Conservation (phyloP, 2,329 filamentous ascomycete species). For the Trichoderma polysporum region DNA sequence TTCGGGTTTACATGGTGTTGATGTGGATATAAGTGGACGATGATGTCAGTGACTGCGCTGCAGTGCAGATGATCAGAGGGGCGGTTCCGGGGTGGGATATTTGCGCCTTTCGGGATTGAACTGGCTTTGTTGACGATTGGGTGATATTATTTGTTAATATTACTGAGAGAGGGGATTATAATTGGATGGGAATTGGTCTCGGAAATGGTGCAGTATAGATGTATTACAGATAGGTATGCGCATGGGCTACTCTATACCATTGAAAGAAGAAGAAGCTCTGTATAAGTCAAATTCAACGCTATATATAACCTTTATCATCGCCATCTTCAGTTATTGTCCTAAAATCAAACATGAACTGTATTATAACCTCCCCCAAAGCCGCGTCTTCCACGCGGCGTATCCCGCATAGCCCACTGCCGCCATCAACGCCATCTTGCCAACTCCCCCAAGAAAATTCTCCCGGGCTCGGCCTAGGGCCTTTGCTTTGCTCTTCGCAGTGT, state of each 20-base stretch:
- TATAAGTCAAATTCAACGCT: neutral
- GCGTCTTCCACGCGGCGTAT: constrained; percentile 33
- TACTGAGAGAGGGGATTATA: too few relatives aligned
- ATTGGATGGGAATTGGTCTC: neutral
- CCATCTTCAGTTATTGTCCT: too few relatives aligned
- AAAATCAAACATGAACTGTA: neutral
- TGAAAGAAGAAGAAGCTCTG: neutral
- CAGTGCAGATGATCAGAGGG: neutral
- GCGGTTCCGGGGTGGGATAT: neutral
- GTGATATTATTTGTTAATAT: neutral
- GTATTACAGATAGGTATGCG: neutral
- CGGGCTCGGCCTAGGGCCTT: constrained; percentile 28
- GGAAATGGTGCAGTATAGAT: neutral
- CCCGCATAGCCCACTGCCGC: constrained; percentile 32
- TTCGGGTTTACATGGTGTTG: neutral
- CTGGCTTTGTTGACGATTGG: neutral
- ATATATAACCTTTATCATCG: neutral
- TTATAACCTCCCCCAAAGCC: constrained; percentile 26
- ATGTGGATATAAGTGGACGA: neutral
- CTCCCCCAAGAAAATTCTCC: constrained; percentile 26
- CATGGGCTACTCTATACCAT: too few relatives aligned
- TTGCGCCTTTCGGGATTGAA: neutral
- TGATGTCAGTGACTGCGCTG: constrained; percentile 1
- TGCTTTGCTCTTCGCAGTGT: constrained; percentile 17
- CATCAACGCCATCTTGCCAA: constrained; percentile 27